Evolutionary conservation across 768 basidiomycete species (phyloP).

Genomic region (Phlebiopsis gigantea): DNA sequence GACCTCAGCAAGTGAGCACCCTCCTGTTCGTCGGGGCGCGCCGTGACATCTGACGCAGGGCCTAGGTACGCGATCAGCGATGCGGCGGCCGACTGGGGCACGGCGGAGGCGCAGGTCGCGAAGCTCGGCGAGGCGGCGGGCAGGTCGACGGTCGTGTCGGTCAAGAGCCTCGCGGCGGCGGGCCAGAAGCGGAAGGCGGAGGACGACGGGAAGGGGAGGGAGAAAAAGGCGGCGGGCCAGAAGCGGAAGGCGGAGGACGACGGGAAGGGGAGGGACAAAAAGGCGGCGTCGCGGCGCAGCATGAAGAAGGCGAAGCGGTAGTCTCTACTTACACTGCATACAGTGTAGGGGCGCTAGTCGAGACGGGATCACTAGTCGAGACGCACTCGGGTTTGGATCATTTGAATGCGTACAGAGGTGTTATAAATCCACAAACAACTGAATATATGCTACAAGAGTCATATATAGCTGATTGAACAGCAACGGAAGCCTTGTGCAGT

Average conservation of each 20-base stretch:
- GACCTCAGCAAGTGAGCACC: conserved; percentile 79
- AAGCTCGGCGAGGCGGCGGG: conserved; percentile 37
- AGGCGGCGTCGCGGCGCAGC: conserved; percentile 35
- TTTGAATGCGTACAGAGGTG: no score
- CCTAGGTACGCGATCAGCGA: conserved; percentile 73
- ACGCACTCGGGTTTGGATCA: no score
- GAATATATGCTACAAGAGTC: no score
- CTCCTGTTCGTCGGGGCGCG: background rate
- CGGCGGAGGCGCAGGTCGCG: conserved; percentile 68
- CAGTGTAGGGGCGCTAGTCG: no score
- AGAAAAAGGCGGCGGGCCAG: conserved; percentile 31
- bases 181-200: conserved; percentile 58
- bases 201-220: conserved; percentile 25
- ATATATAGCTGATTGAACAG: no score
- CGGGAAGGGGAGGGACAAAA: conserved; percentile 21
- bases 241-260: conserved; percentile 55
- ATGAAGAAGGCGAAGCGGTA: conserved; percentile 37
- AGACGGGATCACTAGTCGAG: no score
- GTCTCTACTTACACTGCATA: no score
- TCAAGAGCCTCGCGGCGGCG: conserved; percentile 43
- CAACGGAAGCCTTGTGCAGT: no score
- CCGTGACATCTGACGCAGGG: background rate
- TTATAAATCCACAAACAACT: no score
- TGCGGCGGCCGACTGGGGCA: conserved; percentile 63
- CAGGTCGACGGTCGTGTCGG: conserved; percentile 70